Evolutionary conservation across 148 eudicot species (phyloP).

Genomic region (Diospyros kaki): DNA sequence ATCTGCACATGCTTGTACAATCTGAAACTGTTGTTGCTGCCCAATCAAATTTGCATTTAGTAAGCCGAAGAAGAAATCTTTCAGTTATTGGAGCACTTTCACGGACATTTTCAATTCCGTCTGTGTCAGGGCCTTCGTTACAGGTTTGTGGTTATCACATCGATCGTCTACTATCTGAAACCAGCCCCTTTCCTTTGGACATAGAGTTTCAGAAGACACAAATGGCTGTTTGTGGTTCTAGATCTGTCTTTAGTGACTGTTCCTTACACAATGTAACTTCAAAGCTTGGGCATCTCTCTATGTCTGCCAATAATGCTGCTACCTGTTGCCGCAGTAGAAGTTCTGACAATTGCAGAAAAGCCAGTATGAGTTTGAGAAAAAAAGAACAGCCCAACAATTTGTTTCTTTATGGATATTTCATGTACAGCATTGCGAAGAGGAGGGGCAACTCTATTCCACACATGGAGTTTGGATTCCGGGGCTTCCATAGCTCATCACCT

Average conservation of each 20-base stretch:
- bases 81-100: conserved; percentile 59
- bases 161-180: conserved; percentile 41
- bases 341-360: conserved; percentile 32
- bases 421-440: conserved; percentile 40
- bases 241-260: conserved; percentile 30
- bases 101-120: conserved; percentile 64
- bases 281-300: conserved; percentile 24
- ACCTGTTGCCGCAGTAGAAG: conserved; percentile 24
- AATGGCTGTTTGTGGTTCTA: conserved; percentile 49
- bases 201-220: conserved; percentile 26
- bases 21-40: conserved; percentile 50
- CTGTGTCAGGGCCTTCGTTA: conserved; percentile 71
- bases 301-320: conserved; percentile 28
- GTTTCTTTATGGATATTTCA: conserved; percentile 46
- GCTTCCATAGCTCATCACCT: conserved; percentile 42
- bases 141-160: conserved; percentile 62
- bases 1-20: conserved; percentile 36
- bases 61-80: conserved; percentile 38
- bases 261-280: conserved; percentile 32
- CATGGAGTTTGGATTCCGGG: conserved; percentile 34
- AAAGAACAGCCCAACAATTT: conserved; percentile 34
- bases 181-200: conserved; percentile 13
- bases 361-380: conserved; percentile 54
- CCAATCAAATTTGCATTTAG: conserved; percentile 45
- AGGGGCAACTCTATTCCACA: conserved; percentile 27